A percentile compares a stretch with the other conserved stretches of the same genome.
Conservation (phyloP, 192 early-diverging fungal species). For the Backusella sp. region DNA sequence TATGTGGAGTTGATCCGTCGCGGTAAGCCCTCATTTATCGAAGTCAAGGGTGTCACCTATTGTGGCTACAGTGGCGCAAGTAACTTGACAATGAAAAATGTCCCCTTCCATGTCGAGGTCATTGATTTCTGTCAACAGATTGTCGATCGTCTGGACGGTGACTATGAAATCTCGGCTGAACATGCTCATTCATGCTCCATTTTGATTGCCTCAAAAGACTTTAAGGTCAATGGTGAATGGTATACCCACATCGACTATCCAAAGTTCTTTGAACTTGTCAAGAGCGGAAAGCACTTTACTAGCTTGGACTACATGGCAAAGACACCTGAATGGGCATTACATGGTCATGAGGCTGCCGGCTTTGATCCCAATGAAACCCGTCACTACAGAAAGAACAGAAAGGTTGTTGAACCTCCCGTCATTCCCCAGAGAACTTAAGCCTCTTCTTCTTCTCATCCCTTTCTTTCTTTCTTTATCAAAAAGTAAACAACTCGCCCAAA, state of each 20-base stretch:
- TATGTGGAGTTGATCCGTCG: constrained; percentile 63
- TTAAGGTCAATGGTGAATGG: constrained; percentile 67
- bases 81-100: constrained; percentile 70
- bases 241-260: constrained; percentile 75
- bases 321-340: constrained; percentile 69
- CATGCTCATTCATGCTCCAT: constrained; percentile 71
- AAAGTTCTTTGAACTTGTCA: constrained; percentile 62
- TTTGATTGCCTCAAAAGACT: constrained; percentile 62
- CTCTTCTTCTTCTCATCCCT: neutral
- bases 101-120: constrained; percentile 59
- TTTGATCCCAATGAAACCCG: constrained; percentile 73
- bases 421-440: neutral
- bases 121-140: constrained; percentile 62
- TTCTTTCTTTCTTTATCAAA: neutral
- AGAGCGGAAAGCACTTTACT: constrained; percentile 51
- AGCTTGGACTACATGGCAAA: constrained; percentile 66
- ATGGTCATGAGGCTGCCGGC: constrained; percentile 62
- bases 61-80: constrained; percentile 69
- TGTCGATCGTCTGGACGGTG: constrained; percentile 48
- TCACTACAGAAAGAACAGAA: constrained; percentile 56
- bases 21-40: constrained; percentile 70
- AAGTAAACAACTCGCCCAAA: neutral
- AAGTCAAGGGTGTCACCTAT: constrained; percentile 77
- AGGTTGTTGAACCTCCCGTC: constrained; percentile 13
- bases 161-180: constrained; percentile 70